Evolutionary conservation across 129 eudicot genomes (phyloP), one percentile per base, ranked within the genome.

Genomic region (Chrysanthemum lavandulifolium): DNA sequence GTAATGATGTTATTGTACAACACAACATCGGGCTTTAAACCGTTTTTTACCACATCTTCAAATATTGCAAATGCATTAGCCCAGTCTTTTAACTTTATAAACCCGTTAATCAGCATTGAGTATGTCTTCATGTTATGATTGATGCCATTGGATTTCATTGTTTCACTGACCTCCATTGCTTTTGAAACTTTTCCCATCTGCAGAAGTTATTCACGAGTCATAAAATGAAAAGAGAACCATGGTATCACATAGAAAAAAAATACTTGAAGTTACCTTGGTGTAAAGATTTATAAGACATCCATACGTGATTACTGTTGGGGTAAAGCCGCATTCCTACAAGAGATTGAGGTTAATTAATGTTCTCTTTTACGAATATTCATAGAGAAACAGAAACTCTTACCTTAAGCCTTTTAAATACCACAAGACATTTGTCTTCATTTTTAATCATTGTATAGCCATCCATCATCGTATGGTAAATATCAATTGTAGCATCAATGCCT

Each of bases 401-500:
- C 96, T 90, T 86, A 50, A 94, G 96, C 74, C 98, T 84, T 60
- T 84, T 75, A 83, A 84, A 94, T 52, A 94, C 98, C 56, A 90
- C 71, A 27, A 94, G 67, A 76, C 97, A 94, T 82, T 94, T 94
- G 54, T 87, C 93, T 83, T 86, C 96, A 69, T 94, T 83, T 56
- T 87, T 82, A 62, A 86, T 78, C 90, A 88, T 90, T 62, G 97
- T 90, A 83, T 94, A 94, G 18, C 98, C 97, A 84, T 90, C 98
- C 96, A 94, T 94, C 98, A 94, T 94, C 5, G 90, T 90, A 75
- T 94, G 98, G 68, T 94, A 94, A 54, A 90, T 90, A 78, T 90
- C 89, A 65, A 86, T 79, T 12, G 92, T 85, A 69, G 96, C 98
- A 84, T 94, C 97, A 66, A 94, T 90, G 47, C 98, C 98, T 65